Percentiles rank a stretch among this genome's conserved stretches.
phyloP scores from a whole-genome alignment of 306 rosid species.

The Carpinus fangiana region DNA sequence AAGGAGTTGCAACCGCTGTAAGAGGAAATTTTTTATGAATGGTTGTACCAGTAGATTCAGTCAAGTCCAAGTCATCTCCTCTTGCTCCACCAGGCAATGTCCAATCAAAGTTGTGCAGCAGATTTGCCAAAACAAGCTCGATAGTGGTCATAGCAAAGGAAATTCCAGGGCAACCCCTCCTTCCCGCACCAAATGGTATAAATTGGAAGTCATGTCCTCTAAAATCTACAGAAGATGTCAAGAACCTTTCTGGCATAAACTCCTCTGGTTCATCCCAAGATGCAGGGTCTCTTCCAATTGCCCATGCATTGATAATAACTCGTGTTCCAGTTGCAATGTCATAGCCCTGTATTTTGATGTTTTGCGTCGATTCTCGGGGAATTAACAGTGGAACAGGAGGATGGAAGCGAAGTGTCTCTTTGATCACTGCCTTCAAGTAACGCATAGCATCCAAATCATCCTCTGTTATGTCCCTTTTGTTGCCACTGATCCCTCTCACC shows the following conservation, averaged over 20 bases:
- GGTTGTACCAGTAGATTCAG: not conserved
- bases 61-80: slow-evolving; percentile 14
- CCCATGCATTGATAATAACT: slow-evolving; percentile 39
- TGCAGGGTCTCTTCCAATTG: slow-evolving; percentile 42
- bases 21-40: not conserved
- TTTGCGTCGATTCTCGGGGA: slow-evolving; percentile 36
- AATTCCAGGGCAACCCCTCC: slow-evolving; percentile 42
- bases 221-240: slow-evolving; percentile 19
- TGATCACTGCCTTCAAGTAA: slow-evolving; percentile 50
- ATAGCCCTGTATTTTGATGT: not conserved
- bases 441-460: slow-evolving; percentile 37
- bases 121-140: slow-evolving; percentile 37
- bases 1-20: not conserved
- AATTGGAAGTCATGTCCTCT: slow-evolving; percentile 37
- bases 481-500: slow-evolving; percentile 12
- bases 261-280: slow-evolving; percentile 38
- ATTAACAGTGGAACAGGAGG: slow-evolving; percentile 46
- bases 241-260: slow-evolving; percentile 42
- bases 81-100: slow-evolving; percentile 18
- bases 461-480: slow-evolving; percentile 28
- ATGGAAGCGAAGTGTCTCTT: slow-evolving; percentile 43
- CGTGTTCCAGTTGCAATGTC: slow-evolving; percentile 1
- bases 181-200: slow-evolving; percentile 50
- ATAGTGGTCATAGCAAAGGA: slow-evolving; percentile 14
- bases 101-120: slow-evolving; percentile 31